Evolutionary conservation across 257 asterid genomes (phyloP).

Genomic region (Scutellaria galericulata): DNA sequence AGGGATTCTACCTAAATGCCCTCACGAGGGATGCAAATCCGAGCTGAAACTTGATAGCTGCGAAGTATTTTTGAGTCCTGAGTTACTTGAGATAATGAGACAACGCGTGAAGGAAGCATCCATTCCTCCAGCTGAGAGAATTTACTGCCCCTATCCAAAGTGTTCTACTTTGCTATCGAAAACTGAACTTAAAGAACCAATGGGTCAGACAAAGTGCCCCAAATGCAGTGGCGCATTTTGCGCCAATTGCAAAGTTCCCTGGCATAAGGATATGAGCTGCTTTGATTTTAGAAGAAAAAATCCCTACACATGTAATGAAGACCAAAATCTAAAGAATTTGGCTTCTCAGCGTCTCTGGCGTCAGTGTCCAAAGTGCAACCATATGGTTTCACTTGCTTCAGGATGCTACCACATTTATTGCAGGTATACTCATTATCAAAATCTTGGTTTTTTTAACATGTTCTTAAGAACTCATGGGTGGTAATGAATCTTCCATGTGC

Average conservation of each 20-base stretch:
- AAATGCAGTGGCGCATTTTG: slow-evolving; percentile 58
- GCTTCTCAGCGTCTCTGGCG: slow-evolving; percentile 62
- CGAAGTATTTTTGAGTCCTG: slow-evolving; percentile 49
- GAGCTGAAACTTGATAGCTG: slow-evolving; percentile 51
- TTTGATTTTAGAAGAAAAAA: slow-evolving; percentile 32
- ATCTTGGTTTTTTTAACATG: background rate
- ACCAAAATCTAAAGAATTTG: slow-evolving; percentile 50
- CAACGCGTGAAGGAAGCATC: slow-evolving; percentile 59
- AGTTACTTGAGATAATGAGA: slow-evolving; percentile 51
- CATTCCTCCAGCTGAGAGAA: slow-evolving; percentile 48
- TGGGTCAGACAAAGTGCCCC: slow-evolving; percentile 41
- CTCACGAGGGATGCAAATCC: slow-evolving; percentile 52
- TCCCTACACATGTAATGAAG: slow-evolving; percentile 50
- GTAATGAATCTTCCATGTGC: background rate
- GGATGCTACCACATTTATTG: slow-evolving; percentile 81
- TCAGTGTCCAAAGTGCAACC: slow-evolving; percentile 60
- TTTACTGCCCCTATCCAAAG: slow-evolving; percentile 63
- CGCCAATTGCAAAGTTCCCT: slow-evolving; percentile 59
- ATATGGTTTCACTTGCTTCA: slow-evolving; percentile 60
- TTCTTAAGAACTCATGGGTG: slow-evolving; percentile 17
- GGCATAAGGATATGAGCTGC: slow-evolving; percentile 60
- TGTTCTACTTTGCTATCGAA: slow-evolving; percentile 60
- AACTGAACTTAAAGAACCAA: slow-evolving; percentile 40
- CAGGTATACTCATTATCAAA: slow-evolving; percentile 50
- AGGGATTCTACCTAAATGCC: slow-evolving; percentile 57